phyloP scores from a whole-genome alignment of 139 green algal species.

The Coelastrella sp. region DNA sequence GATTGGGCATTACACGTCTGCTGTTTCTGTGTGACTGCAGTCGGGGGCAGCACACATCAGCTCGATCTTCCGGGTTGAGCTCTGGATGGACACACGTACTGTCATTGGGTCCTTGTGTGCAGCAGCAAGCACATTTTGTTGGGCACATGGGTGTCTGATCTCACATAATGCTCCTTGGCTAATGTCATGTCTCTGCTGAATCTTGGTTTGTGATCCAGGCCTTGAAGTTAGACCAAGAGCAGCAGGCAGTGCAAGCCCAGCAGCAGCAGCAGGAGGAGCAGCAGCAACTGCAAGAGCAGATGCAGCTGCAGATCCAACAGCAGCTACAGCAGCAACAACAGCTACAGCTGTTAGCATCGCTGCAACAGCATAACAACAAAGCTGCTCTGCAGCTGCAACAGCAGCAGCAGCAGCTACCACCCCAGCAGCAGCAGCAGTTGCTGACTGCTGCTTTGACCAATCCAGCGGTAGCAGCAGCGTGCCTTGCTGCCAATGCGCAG shows the following conservation, averaged over 20 bases:
- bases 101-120: no score
- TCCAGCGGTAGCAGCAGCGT: background rate
- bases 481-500: background rate
- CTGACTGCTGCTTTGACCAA: background rate
- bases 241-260: background rate
- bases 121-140: no score
- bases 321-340: background rate
- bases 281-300: background rate
- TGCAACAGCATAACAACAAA: background rate
- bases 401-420: background rate
- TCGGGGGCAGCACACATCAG: no score
- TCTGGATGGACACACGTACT: no score
- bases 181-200: background rate
- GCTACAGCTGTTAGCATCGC: background rate
- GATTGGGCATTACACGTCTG: no score
- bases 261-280: background rate
- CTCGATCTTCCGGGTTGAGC: no score
- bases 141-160: background rate
- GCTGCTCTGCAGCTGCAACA: background rate
- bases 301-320: no score
- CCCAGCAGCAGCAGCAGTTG: slow-evolving; percentile 9
- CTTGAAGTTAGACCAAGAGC: slow-evolving; percentile 6
- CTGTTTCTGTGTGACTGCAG: no score
- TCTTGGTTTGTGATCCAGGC: background rate
- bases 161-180: background rate